Conservation (phyloP, 2,329 filamentous ascomycete species). For the Sarocladium brachiariae region DNA sequence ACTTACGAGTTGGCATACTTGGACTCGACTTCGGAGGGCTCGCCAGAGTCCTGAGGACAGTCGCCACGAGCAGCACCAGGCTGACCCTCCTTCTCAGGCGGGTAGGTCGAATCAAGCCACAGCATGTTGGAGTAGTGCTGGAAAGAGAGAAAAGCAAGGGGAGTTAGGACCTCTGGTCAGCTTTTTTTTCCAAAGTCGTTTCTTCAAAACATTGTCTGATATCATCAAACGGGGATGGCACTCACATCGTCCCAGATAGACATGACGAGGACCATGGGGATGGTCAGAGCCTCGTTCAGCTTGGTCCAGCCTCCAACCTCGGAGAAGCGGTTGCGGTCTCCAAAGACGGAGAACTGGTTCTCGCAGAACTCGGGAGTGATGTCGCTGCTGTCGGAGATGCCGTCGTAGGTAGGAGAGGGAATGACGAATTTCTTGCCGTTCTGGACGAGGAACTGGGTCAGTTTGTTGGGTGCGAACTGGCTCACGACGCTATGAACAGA, state of each 20-base stretch:
- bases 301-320: constrained; percentile 47
- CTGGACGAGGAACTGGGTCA: constrained; percentile 57
- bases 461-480: constrained; percentile 44
- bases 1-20: constrained; percentile 15
- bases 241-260: constrained; percentile 42
- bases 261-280: constrained; percentile 60
- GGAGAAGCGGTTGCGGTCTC: constrained; percentile 42
- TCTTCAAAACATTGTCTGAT: no score
- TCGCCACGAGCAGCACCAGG: constrained; percentile 18
- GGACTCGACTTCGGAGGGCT: constrained; percentile 18
- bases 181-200: no score
- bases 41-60: constrained; percentile 19
- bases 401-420: constrained; percentile 22
- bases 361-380: constrained; percentile 52
- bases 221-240: no score
- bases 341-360: constrained; percentile 47
- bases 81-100: constrained; percentile 18
- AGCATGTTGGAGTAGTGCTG: constrained; percentile 55
- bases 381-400: constrained; percentile 49
- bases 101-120: constrained; percentile 61
- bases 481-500: constrained; percentile 54
- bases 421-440: constrained; percentile 45
- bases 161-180: background rate
- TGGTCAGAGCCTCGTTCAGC: constrained; percentile 46
- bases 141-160: constrained; percentile 22